phyloP scores from a whole-genome alignment of 768 basidiomycete species.

The Ephemerocybe angulata region DNA sequence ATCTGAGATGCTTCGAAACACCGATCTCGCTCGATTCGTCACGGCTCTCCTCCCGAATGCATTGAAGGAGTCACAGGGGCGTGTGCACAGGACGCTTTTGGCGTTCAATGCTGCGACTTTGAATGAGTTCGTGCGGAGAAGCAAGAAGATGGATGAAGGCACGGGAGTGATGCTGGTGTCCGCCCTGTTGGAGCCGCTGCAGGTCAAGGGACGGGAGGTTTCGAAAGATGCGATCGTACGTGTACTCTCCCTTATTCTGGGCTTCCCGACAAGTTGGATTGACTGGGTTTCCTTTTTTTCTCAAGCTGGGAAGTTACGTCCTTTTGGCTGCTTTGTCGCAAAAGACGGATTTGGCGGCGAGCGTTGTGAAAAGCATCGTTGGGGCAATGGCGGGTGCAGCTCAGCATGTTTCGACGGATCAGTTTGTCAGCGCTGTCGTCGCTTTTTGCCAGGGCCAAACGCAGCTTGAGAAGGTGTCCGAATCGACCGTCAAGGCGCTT shows the following conservation, averaged over 20 bases:
- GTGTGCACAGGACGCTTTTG: slow-evolving; percentile 65
- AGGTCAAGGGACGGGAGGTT: slow-evolving; percentile 27
- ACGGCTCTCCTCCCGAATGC: slow-evolving; percentile 59
- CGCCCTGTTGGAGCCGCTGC: slow-evolving; percentile 58
- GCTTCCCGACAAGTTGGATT: neutral
- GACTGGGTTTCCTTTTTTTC: neutral
- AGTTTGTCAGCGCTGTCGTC: slow-evolving; percentile 63
- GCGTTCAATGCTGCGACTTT: slow-evolving; percentile 80
- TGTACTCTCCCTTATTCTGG: slow-evolving; percentile 1
- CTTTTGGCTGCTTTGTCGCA: slow-evolving; percentile 68
- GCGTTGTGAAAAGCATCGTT: slow-evolving; percentile 60
- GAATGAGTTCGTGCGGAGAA: slow-evolving; percentile 71
- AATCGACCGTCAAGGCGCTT: slow-evolving; percentile 38
- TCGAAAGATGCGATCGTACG: slow-evolving; percentile 57
- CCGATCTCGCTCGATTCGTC: slow-evolving; percentile 71
- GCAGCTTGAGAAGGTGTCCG: slow-evolving; percentile 44
- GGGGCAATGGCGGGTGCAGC: slow-evolving; percentile 50
- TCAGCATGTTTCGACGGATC: slow-evolving; percentile 43
- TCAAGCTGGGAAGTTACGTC: slow-evolving; percentile 69
- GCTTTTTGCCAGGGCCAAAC: slow-evolving; percentile 65
- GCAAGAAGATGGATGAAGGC: slow-evolving; percentile 59
- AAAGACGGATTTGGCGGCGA: slow-evolving; percentile 53
- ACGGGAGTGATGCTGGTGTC: slow-evolving; percentile 63
- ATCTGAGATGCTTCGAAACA: slow-evolving; percentile 68
- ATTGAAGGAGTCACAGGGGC: slow-evolving; percentile 37